A percentile compares a stretch with the other conserved stretches of the same genome.
These are phyloP conservation scores for Leccinum pachyderme DNA, from an alignment of 1,284 basidiomycete genomes.

Conservation along the genomic window DNA sequence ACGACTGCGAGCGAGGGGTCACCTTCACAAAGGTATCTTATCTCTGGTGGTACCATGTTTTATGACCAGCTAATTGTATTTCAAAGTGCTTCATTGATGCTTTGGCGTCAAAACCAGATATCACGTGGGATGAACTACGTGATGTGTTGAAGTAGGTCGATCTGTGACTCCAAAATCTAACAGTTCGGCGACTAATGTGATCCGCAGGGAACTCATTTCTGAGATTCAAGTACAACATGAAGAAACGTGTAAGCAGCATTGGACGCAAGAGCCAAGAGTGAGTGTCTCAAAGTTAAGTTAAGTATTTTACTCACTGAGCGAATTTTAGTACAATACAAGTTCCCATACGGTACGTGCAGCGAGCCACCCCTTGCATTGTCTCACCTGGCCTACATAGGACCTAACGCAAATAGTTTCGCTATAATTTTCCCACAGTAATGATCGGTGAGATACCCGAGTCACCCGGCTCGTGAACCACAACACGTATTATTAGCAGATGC, in stretches of 20 bases:
- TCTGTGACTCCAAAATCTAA: neutral
- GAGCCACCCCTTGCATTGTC: neutral
- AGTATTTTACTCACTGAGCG: neutral
- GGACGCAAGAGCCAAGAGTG: conserved; percentile 22
- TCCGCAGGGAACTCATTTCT: conserved; percentile 11
- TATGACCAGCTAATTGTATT: neutral
- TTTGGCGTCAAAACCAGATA: conserved; percentile 8
- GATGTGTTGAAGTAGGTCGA: conserved; percentile 18
- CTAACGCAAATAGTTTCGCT: neutral
- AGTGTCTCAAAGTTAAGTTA: conserved; percentile 2
- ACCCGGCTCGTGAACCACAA: neutral
- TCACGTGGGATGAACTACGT: conserved; percentile 25
- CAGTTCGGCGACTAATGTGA: neutral
- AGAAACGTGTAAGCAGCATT: conserved; percentile 1
- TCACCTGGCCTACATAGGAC: neutral
- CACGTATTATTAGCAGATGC: neutral
- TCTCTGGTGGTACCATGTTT: neutral
- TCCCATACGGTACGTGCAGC: conserved; percentile 11
- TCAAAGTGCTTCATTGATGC: conserved; percentile 28
- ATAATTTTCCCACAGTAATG: neutral
- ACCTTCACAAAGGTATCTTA: conserved; percentile 30
- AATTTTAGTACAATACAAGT: conserved; percentile 13
- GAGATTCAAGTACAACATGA: conserved; percentile 21
- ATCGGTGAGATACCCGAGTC: neutral
- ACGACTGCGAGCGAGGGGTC: conserved; percentile 1